Base-by-base conservation (phyloP, 768 basidiomycete species). In the Infundibulicybe gibba region DNA sequence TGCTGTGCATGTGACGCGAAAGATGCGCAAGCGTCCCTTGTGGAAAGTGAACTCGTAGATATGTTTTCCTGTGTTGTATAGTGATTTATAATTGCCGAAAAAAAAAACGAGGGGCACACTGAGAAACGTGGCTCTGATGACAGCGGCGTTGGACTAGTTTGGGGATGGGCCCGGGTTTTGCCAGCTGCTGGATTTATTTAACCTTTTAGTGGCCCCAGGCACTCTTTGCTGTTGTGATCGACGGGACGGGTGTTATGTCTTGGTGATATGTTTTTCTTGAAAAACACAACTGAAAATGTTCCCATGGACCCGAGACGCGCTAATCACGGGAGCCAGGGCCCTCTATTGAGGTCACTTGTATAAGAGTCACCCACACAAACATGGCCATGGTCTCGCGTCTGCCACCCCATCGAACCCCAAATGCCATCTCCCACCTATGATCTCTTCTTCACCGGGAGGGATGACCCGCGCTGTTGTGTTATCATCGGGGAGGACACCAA, bases 1-100 rank as follows among this genome's bases (percentile, higher is more conserved):
- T 58, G 80, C 86, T 45, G 90, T 94, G 55, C 89, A 92, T 64
- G 76, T 95, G 61, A 92, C 91, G 40, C 80, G 90, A 54, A 93
- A 94, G 69, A 71, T 85, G 72, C 86, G 85, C 67, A 87, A 85
- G 59, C 87, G 81, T 43, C 88, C 87, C 45, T 76, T 93, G 59
- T 90, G 80, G 71, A 83, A 80, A 59, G 90, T 91, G 39, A 90
- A 82, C 63, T 85, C 87, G 39, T 92, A 81, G 63, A 73, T 64
- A 68, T 70, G 50, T 52, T 40, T 35, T 43, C 30, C 46, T 41
- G 44, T 41, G n/a, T 44, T 37, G 35, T 40, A 16, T 45, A 39
- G 43, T 40, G 43, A 49, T n/a, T 13, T 40, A 32, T 49, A 25
- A 40, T 25, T 25, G 8, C 25, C 25, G 25, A 25, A 25, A 25